A percentile compares a stretch with the other conserved stretches of the same genome.
Conservation (phyloP, 1,284 basidiomycete species). For the Cutaneotrichosporon curvatum region DNA sequence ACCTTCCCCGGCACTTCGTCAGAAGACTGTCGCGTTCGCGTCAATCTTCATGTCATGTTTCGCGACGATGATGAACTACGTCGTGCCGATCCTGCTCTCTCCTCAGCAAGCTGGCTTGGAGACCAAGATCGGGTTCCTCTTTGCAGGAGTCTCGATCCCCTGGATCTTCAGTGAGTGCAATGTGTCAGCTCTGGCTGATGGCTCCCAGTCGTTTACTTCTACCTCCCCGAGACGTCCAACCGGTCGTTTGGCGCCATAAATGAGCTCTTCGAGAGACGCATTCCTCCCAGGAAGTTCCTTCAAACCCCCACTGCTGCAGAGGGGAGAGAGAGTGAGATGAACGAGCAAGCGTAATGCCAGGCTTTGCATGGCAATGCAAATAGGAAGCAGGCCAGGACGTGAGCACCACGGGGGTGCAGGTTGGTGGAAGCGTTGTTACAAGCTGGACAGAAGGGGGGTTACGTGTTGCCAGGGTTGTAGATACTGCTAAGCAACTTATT, state of each 20-base stretch:
- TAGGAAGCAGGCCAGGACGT: too few species aligned
- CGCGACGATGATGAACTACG: constrained; percentile 10
- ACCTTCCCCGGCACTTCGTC: constrained; percentile 11
- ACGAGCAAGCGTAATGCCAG: too few species aligned
- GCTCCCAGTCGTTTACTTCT: too few species aligned
- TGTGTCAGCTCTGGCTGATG: too few species aligned
- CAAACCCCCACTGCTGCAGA: neutral
- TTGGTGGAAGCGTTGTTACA: too few species aligned
- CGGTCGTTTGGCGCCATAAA: constrained; percentile 13
- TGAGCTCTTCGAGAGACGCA: constrained; percentile 17
- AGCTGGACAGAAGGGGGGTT: too few species aligned
- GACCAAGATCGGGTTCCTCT: constrained; percentile 14
- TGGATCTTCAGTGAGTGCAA: constrained; percentile 1
- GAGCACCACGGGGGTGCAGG: too few species aligned
- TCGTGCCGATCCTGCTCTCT: constrained; percentile 1
- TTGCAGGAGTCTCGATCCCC: constrained; percentile 2
- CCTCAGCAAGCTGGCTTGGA: constrained; percentile 5
- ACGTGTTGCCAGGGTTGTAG: too few species aligned
- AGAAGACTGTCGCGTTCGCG: constrained; percentile 17
- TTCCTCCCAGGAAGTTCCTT: neutral
- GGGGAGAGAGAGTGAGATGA: too few species aligned
- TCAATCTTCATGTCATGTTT: constrained; percentile 3
- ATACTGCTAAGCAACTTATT: too few species aligned
- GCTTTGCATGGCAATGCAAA: too few species aligned
- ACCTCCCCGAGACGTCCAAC: constrained; percentile 11